Conservation (phyloP, 345 rosid species). For the Angophora floribunda region DNA sequence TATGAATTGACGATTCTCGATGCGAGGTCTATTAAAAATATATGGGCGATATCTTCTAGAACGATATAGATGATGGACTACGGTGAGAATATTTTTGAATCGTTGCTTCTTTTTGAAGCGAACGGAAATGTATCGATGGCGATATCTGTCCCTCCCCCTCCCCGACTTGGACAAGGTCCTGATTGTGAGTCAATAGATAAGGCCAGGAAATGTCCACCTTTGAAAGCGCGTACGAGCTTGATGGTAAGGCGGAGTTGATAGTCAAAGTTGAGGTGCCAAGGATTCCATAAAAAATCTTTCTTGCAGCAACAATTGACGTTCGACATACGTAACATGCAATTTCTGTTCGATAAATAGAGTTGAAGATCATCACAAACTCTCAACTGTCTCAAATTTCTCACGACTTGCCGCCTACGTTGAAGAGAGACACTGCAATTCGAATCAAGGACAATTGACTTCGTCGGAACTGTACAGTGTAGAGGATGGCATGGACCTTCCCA, state of each 20-base stretch:
- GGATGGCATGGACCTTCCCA: neutral
- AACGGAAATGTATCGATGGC: neutral
- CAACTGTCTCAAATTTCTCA: neutral
- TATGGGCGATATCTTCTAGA: rapidly evolving
- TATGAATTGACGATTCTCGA: rapidly evolving
- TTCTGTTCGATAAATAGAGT: neutral
- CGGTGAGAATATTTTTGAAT: neutral
- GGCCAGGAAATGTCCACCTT: neutral
- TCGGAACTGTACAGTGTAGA: neutral
- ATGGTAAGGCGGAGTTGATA: neutral
- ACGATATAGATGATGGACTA: neutral
- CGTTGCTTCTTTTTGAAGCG: neutral
- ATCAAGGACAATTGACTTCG: neutral
- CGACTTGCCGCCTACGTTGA: neutral
- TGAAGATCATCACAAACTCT: neutral
- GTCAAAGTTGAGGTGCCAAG: neutral
- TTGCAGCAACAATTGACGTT: neutral
- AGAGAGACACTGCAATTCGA: neutral
- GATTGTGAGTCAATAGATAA: neutral
- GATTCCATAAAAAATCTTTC: neutral
- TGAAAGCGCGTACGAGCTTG: neutral
- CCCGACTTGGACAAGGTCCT: neutral
- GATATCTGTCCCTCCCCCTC: neutral
- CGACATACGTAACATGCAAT: neutral
- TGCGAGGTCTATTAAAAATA: neutral